A percentile compares a stretch with the other conserved stretches of the same genome.
These are phyloP conservation scores for Colletotrichum sp. DNA, from an alignment of 2,329 filamentous ascomycete genomes.

Conservation along the genomic window DNA sequence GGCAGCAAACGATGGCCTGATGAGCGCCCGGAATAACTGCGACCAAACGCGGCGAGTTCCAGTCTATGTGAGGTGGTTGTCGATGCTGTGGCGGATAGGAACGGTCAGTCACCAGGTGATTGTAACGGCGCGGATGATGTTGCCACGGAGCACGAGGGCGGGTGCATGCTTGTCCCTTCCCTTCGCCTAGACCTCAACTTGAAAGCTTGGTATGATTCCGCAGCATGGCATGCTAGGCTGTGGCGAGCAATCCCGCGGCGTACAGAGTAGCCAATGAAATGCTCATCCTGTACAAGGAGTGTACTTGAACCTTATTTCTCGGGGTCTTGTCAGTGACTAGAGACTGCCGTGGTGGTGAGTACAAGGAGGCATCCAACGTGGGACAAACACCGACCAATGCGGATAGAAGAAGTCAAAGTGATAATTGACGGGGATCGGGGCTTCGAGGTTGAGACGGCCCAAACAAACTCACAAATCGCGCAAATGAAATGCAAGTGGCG, in stretches of 20 bases:
- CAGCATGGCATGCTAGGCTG: background rate
- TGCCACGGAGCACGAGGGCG: background rate
- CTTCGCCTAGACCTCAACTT: background rate
- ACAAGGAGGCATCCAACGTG: background rate
- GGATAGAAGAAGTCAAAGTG: conserved; percentile 1
- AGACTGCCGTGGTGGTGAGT: background rate
- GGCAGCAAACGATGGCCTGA: conserved; percentile 6
- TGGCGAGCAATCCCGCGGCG: background rate
- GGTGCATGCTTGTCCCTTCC: background rate
- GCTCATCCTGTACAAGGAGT: background rate
- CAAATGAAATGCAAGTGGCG: conserved; percentile 5
- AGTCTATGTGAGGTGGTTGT: background rate
- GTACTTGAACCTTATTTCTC: conserved; percentile 5
- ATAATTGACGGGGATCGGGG: conserved; percentile 5
- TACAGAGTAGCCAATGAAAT: background rate
- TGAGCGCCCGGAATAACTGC: background rate
- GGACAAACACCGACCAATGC: background rate
- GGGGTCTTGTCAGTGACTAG: background rate
- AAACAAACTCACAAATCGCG: conserved; percentile 14
- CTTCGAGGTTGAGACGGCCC: background rate
- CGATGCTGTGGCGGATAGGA: background rate
- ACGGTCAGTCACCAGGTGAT: background rate
- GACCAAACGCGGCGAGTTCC: conserved; percentile 3
- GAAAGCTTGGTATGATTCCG: conserved; percentile 16
- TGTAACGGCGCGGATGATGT: background rate